A percentile compares a stretch with the other conserved stretches of the same genome.
These are phyloP conservation scores for Lycium barbarum DNA, from an alignment of 257 asterid genomes.

Conservation along the genomic window DNA sequence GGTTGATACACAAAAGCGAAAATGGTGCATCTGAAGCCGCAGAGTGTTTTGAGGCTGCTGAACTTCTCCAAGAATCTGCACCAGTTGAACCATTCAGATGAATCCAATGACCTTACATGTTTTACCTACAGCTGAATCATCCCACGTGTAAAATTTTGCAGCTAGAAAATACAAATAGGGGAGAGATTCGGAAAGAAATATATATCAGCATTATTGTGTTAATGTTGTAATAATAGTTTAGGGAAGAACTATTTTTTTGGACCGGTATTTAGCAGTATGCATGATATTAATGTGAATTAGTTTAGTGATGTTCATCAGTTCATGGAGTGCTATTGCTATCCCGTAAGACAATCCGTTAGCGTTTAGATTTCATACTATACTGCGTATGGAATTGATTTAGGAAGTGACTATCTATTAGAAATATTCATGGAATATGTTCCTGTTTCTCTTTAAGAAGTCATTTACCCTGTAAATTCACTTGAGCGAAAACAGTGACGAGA, in stretches of 20 bases:
- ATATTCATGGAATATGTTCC: conserved; percentile 8
- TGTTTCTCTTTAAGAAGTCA: background rate
- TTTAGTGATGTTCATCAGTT: conserved; percentile 1
- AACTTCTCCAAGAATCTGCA: conserved; percentile 76
- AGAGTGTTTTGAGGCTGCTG: conserved; percentile 94
- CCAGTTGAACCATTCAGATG: conserved; percentile 85
- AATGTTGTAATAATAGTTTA: background rate
- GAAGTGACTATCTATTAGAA: conserved; percentile 7
- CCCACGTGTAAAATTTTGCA: conserved; percentile 15
- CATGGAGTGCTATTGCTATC: background rate
- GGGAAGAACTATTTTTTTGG: background rate
- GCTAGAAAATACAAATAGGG: background rate
- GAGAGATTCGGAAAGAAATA: background rate
- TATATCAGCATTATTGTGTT: background rate
- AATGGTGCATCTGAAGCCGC: conserved; percentile 63
- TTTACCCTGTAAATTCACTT: background rate
- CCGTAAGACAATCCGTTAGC: background rate
- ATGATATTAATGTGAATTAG: background rate
- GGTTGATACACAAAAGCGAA: conserved; percentile 68
- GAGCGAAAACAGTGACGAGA: background rate
- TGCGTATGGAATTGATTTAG: conserved; percentile 17
- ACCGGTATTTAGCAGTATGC: background rate
- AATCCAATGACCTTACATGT: background rate
- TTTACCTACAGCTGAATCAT: conserved; percentile 21
- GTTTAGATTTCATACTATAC: background rate